Evolutionary conservation across 495 filamentous ascomycete genomes (phyloP).

Genomic region (Usnea hakonensis): DNA sequence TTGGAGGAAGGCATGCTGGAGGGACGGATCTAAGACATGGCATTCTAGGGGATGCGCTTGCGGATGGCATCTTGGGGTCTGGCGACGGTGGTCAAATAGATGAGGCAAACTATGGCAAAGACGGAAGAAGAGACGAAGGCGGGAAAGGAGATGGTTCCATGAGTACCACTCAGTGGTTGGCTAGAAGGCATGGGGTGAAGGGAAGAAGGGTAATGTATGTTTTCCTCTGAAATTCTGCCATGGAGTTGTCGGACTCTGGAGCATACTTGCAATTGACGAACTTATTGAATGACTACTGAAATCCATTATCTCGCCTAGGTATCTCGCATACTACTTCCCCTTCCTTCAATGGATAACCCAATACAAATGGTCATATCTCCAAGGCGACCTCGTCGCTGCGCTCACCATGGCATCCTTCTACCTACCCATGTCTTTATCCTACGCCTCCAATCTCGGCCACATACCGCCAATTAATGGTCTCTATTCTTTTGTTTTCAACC

Average conservation of each 20-base stretch:
- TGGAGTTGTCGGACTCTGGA: background rate
- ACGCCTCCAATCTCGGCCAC: conserved; percentile 89
- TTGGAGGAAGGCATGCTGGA: conserved; percentile 9
- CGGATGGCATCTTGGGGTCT: conserved; percentile 33
- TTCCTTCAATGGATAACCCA: conserved; percentile 80
- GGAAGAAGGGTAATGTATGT: conserved; percentile 51
- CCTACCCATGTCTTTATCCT: conserved; percentile 91
- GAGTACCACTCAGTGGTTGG: conserved; percentile 52
- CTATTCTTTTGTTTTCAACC: conserved; percentile 89
- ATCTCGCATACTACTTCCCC: conserved; percentile 88
- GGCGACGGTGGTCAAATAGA: conserved; percentile 7
- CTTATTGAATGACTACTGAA: background rate
- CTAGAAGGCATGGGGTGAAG: conserved; percentile 51
- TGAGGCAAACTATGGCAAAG: background rate
- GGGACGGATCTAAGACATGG: conserved; percentile 20
- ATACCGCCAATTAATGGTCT: conserved; percentile 92
- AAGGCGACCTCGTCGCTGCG: conserved; percentile 78
- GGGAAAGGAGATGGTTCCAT: conserved; percentile 18
- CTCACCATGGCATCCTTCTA: conserved; percentile 95
- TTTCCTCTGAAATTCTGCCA: background rate
- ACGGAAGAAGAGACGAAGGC: conserved; percentile 21
- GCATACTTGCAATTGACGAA: background rate
- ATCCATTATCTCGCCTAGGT: conserved; percentile 43
- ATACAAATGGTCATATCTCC: conserved; percentile 71
- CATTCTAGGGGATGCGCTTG: conserved; percentile 33